These are phyloP conservation scores for Trametes pubescens DNA, from an alignment of 1,284 basidiomycete species.

Conservation along the genomic window DNA sequence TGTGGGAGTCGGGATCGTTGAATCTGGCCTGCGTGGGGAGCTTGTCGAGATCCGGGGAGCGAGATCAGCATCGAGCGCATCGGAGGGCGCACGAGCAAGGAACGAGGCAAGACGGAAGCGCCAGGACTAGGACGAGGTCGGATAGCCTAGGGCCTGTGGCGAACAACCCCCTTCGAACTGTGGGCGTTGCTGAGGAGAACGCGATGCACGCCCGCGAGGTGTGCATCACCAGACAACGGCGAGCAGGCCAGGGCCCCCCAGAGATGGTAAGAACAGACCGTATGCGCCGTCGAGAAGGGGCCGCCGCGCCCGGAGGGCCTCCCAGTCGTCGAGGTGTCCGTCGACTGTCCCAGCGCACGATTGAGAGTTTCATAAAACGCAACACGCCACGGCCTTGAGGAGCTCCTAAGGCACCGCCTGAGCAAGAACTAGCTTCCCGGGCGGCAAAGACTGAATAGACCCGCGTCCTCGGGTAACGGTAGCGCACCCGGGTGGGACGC, in stretches of 20 bases:
- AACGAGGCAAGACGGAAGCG: constrained; percentile 15
- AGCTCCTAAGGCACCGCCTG: constrained; percentile 25
- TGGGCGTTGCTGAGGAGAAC: constrained; percentile 9
- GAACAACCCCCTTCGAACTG: constrained; percentile 16
- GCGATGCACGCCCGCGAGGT: constrained; percentile 13
- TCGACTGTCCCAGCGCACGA: constrained; percentile 7
- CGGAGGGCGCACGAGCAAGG: constrained; percentile 10
- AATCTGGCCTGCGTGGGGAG: constrained; percentile 2
- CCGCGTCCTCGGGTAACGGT: constrained; percentile 6
- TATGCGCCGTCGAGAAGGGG: constrained; percentile 6
- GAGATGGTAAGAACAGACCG: constrained; percentile 17
- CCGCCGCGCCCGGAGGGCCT: constrained; percentile 14
- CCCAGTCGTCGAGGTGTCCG: constrained; percentile 5
- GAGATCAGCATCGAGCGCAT: constrained; percentile 20
- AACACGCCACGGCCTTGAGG: constrained; percentile 27
- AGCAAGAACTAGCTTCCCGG: constrained; percentile 9
- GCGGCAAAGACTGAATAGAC: constrained; percentile 23
- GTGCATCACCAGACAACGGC: constrained; percentile 16
- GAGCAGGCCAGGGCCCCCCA: background rate
- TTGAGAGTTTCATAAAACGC: constrained; percentile 28
- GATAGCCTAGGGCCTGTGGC: constrained; percentile 13
- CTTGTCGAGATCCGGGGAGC: constrained; percentile 21
- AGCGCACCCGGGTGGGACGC: constrained; percentile 23
- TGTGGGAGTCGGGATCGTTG: constrained; percentile 15
- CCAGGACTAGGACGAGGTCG: constrained; percentile 20